Conservation (phyloP, 805 yeast genomes). For the Starmera dryadoides region DNA sequence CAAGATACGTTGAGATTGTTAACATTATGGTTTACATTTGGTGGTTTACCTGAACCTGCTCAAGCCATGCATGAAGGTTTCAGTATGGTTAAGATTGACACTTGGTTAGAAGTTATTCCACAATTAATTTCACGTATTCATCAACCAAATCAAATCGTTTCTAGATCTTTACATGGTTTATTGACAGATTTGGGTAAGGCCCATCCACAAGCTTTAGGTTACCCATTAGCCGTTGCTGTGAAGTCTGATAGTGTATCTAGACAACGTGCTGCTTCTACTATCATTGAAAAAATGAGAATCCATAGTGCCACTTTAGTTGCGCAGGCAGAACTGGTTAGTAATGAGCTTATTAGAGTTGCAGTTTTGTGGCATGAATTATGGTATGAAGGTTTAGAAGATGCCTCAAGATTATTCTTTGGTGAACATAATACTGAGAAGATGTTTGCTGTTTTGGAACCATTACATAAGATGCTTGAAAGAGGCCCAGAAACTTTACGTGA, state of each 20-base stretch:
- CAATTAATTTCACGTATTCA: constrained; percentile 95
- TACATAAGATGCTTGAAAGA: constrained; percentile 74
- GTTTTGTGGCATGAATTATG: constrained; percentile 97
- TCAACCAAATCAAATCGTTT: constrained; percentile 83
- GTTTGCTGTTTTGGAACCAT: constrained; percentile 85
- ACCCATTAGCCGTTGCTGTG: constrained; percentile 92
- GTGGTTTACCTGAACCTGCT: constrained; percentile 89
- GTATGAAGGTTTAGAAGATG: constrained; percentile 97
- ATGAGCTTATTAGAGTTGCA: constrained; percentile 88
- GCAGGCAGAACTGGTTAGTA: constrained; percentile 91
- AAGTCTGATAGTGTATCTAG: constrained; percentile 87
- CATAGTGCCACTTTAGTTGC: constrained; percentile 82
- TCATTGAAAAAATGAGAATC: constrained; percentile 85
- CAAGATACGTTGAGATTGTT: constrained; percentile 89
- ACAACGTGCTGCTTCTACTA: constrained; percentile 85
- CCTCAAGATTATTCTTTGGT: constrained; percentile 86
- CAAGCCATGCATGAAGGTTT: constrained; percentile 89
- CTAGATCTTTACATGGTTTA: constrained; percentile 70
- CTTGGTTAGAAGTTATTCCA: constrained; percentile 94
- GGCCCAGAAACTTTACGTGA: constrained; percentile 94
- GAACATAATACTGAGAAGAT: constrained; percentile 93
- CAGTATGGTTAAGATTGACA: constrained; percentile 79
- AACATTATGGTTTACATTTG: constrained; percentile 94
- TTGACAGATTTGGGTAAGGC: constrained; percentile 86
- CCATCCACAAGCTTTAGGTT: constrained; percentile 95